Evolutionary conservation across 371 early-diverging fungal species (phyloP), one percentile per base, ranked within the genome.

Genomic region (Zopfochytrium polystomum): DNA sequence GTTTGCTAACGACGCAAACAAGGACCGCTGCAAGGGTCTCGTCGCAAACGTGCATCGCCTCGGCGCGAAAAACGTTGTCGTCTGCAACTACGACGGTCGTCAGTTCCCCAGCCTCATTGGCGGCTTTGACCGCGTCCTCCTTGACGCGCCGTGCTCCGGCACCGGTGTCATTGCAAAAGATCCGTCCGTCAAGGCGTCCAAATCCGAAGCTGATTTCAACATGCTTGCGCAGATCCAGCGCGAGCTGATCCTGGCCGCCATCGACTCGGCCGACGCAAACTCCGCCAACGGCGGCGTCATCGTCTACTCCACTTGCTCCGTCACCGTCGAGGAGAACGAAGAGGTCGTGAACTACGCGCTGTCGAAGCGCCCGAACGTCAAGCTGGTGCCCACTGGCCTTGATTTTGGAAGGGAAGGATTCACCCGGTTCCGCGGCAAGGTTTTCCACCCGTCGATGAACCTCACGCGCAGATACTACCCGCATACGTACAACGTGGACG

Each of bases 111-210:
- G 83, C 55, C 88, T 92, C 29, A 89, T 93, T 70, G 98, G 96
- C 62, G 95, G 93, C 1, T 98, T 97, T 68, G 98, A 99, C 73
- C 87, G 98, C 65, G 93, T 99, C 0, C 83, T 99, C 31, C 79
- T 99, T 22, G 99, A 99, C 81, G 99, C 99, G 0, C 99, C 99
- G 22, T 99, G 99, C 80, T 87, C 89, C 54, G 99, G 99, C 58
- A 99, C 99, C 3, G 99, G 99, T 34, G 96, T 99, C 67, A 97
- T 99, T 60, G 90, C 96, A 62, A 99, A 99, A 71, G 99, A 99
- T 80, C 89, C 91, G 0, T 84, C 91, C 25, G 94, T 96, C 60
- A 99, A 99, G 74, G 76, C 90, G 35, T 94, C 88, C 85, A 98
- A 96, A 80, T 85, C 88, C 4, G 90, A 88, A 29, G 87, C 89